Evolutionary conservation across 1,284 basidiomycete genomes (phyloP).

Genomic region (Melampsora abietis-canadensis): DNA sequence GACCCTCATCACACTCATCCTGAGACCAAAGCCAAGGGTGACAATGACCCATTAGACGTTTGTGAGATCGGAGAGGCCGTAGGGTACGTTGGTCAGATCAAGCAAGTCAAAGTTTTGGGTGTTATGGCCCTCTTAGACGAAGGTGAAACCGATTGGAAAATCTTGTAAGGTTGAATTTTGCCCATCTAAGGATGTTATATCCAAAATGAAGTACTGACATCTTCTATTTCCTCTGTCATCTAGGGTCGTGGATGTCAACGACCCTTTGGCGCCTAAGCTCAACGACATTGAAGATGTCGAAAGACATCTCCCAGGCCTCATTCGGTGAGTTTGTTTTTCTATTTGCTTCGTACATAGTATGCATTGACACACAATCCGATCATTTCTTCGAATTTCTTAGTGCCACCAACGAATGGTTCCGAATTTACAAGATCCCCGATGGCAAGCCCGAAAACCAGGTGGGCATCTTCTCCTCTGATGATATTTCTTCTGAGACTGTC

Average conservation of each 20-base stretch:
- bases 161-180: constrained; percentile 53
- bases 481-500: neutral
- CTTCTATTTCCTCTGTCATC: neutral
- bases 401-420: constrained; percentile 46
- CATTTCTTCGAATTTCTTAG: constrained; percentile 20
- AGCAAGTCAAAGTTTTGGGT: constrained; percentile 99
- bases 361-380: constrained; percentile 33
- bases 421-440: constrained; percentile 64
- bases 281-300: constrained; percentile 99
- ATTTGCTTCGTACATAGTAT: neutral
- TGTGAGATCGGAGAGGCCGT: constrained; percentile 99
- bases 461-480: neutral
- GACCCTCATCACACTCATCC: constrained; percentile 82
- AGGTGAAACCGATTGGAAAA: constrained; percentile 98
- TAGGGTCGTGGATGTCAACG: constrained; percentile 84
- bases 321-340: constrained; percentile 57
- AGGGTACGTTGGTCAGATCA: constrained; percentile 94
- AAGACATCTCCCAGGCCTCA: constrained; percentile 91
- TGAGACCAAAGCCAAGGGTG: constrained; percentile 98
- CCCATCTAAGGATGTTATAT: constrained; percentile 57
- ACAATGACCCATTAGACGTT: constrained; percentile 99
- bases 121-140: constrained; percentile 99
- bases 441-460: constrained; percentile 76
- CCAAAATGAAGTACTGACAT: constrained; percentile 45
- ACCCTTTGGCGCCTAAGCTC: constrained; percentile 91